phyloP scores from a whole-genome alignment of 495 filamentous ascomycete species.

The Neurospora tetraspora region DNA sequence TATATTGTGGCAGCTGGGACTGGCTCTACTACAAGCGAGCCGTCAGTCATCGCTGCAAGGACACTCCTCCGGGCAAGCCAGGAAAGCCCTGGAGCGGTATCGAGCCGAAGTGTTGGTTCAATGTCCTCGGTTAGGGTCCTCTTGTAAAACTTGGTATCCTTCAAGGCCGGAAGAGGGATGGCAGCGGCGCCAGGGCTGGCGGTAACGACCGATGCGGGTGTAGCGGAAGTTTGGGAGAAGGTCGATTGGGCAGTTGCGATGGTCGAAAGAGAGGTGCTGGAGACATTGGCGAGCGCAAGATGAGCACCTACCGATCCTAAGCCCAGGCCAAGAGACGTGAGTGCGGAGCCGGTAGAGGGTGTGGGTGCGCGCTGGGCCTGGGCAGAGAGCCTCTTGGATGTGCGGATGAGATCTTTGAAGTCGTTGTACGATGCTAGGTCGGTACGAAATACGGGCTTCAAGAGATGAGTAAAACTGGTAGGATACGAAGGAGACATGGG shows the following conservation, averaged over 20 bases:
- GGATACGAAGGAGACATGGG: slow-evolving; percentile 68
- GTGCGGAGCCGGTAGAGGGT: slow-evolving; percentile 4
- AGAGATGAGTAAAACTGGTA: slow-evolving; percentile 71
- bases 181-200: slow-evolving; percentile 22
- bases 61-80: slow-evolving; percentile 86
- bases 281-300: slow-evolving; percentile 19
- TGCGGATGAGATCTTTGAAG: slow-evolving; percentile 66
- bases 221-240: slow-evolving; percentile 41
- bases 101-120: slow-evolving; percentile 83
- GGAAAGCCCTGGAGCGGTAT: slow-evolving; percentile 80
- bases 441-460: slow-evolving; percentile 72
- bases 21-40: slow-evolving; percentile 83
- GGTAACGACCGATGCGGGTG: slow-evolving; percentile 38
- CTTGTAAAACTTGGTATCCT: slow-evolving; percentile 92
- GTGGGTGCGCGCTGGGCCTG: slow-evolving; percentile 8
- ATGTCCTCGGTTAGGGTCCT: slow-evolving; percentile 79
- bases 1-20: slow-evolving; percentile 41
- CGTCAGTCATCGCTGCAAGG: slow-evolving; percentile 69
- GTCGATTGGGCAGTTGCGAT: slow-evolving; percentile 27
- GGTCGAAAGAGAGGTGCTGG: slow-evolving; percentile 34
- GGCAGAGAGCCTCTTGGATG: slow-evolving; percentile 48
- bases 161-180: slow-evolving; percentile 41
- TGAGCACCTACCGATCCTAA: slow-evolving; percentile 32
- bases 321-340: slow-evolving; percentile 41
- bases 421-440: slow-evolving; percentile 76